A percentile compares a stretch with the other conserved stretches of the same genome.
Conservation (phyloP, 2,329 filamentous ascomycete genomes). For the Davidsoniella eucalypti region DNA sequence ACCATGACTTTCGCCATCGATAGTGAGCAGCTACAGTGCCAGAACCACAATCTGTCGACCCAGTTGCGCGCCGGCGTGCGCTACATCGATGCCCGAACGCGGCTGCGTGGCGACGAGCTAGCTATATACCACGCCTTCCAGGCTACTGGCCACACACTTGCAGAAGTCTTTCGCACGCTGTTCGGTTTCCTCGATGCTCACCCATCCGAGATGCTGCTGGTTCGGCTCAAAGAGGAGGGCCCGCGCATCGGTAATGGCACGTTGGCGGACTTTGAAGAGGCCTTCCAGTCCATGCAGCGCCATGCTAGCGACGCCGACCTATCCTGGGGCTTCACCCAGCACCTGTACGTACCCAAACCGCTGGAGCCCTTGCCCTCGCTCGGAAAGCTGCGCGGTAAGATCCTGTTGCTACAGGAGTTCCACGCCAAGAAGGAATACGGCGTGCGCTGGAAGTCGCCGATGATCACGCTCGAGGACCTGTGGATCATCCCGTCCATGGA, state of each 20-base stretch:
- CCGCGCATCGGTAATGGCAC: constrained; percentile 19
- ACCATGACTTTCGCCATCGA: constrained; percentile 31
- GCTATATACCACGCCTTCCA: constrained; percentile 31
- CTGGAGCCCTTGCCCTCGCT: constrained; percentile 25
- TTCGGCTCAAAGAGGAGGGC: constrained; percentile 35
- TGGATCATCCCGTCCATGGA: constrained; percentile 28
- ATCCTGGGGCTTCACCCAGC: constrained; percentile 19
- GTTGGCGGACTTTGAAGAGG: constrained; percentile 26
- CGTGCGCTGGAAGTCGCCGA: constrained; percentile 27
- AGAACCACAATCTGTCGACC: constrained; percentile 28
- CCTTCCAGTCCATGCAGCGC: constrained; percentile 25
- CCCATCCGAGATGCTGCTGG: constrained; percentile 29
- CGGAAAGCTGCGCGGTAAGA: constrained; percentile 27
- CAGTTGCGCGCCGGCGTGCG: constrained; percentile 32
- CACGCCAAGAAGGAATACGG: constrained; percentile 23
- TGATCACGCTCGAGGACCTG: constrained; percentile 30
- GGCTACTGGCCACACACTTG: constrained; percentile 29
- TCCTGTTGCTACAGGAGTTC: constrained; percentile 34
- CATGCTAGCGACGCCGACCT: constrained; percentile 20
- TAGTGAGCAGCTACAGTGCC: constrained; percentile 25
- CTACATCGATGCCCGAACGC: constrained; percentile 33
- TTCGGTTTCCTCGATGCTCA: constrained; percentile 29
- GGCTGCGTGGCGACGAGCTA: constrained; percentile 26
- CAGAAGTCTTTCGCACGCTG: constrained; percentile 27
- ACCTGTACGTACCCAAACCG: constrained; percentile 21